Conservation (phyloP, 257 asterid genomes). For the Capsicum rhomboideum region DNA sequence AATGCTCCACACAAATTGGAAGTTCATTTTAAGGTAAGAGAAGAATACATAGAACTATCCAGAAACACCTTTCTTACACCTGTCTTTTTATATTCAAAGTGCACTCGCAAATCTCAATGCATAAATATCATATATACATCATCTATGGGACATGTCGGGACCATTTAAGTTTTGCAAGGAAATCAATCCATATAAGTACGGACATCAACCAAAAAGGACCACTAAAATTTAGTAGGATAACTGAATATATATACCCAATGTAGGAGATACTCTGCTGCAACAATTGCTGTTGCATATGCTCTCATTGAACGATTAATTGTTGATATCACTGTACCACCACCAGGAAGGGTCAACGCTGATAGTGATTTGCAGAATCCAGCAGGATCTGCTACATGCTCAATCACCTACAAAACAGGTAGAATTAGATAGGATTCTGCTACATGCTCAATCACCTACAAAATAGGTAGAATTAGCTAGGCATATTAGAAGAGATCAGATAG, state of each 20-base stretch:
- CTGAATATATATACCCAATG: slow-evolving; percentile 56
- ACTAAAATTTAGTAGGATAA: background rate
- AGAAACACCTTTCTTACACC: background rate
- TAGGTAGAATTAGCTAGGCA: background rate
- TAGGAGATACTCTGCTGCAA: slow-evolving; percentile 69
- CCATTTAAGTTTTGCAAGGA: background rate
- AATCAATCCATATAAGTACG: background rate
- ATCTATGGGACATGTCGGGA: background rate
- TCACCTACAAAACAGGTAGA: slow-evolving; percentile 44
- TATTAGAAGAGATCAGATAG: background rate
- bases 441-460: slow-evolving; percentile 83
- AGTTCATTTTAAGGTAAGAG: background rate
- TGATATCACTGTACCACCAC: slow-evolving; percentile 82
- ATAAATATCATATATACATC: background rate
- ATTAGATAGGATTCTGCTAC: slow-evolving; percentile 40
- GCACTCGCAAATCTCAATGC: background rate
- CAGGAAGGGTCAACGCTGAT: slow-evolving; percentile 55
- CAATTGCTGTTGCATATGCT: slow-evolving; percentile 82
- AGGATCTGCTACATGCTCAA: slow-evolving; percentile 93
- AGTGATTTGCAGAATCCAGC: slow-evolving; percentile 84
- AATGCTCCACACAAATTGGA: background rate
- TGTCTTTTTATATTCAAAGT: background rate
- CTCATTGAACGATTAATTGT: slow-evolving; percentile 90
- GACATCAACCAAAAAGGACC: background rate
- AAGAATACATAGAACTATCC: background rate